A percentile compares a stretch with the other conserved stretches of the same genome.
phyloP scores from a whole-genome alignment of 805 yeast species.

The Cyberlindnera galapagoensis region DNA sequence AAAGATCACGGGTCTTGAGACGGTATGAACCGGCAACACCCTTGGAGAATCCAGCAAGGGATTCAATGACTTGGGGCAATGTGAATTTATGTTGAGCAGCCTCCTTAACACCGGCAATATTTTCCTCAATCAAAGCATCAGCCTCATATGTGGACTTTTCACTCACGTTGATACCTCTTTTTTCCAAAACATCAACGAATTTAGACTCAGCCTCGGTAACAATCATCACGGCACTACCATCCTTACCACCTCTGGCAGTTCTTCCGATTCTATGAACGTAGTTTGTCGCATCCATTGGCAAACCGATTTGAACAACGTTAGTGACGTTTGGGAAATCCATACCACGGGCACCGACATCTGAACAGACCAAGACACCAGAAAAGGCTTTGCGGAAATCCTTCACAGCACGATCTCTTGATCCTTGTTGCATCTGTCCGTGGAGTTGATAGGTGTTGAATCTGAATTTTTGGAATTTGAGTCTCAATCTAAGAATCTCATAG shows the following conservation, averaged over 20 bases:
- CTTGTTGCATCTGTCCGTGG: slow-evolving; percentile 74
- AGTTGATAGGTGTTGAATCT: slow-evolving; percentile 33
- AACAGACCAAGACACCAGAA: slow-evolving; percentile 63
- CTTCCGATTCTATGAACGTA: slow-evolving; percentile 93
- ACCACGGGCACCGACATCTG: slow-evolving; percentile 96
- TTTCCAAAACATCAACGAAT: slow-evolving; percentile 44
- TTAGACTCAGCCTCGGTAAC: slow-evolving; percentile 49
- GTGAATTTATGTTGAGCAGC: slow-evolving; percentile 23
- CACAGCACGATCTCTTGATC: slow-evolving; percentile 55
- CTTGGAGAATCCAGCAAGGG: slow-evolving; percentile 32
- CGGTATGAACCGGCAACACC: slow-evolving; percentile 27
- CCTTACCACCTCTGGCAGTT: slow-evolving; percentile 87
- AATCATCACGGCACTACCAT: slow-evolving; percentile 65
- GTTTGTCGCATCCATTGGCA: slow-evolving; percentile 68
- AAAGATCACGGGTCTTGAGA: slow-evolving; percentile 25
- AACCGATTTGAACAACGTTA: slow-evolving; percentile 78
- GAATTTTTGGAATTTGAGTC: slow-evolving; percentile 17
- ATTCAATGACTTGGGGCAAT: slow-evolving; percentile 26
- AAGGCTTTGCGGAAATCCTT: slow-evolving; percentile 41
- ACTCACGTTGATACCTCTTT: slow-evolving; percentile 50
- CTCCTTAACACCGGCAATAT: slow-evolving; percentile 22
- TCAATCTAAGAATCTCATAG: slow-evolving; percentile 20
- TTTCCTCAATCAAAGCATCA: slow-evolving; percentile 29
- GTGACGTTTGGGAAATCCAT: slow-evolving; percentile 89
- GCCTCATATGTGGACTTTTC: slow-evolving; percentile 35